Base-by-base conservation (phyloP, 768 basidiomycete genomes). In the Termitomyces titanicus region DNA sequence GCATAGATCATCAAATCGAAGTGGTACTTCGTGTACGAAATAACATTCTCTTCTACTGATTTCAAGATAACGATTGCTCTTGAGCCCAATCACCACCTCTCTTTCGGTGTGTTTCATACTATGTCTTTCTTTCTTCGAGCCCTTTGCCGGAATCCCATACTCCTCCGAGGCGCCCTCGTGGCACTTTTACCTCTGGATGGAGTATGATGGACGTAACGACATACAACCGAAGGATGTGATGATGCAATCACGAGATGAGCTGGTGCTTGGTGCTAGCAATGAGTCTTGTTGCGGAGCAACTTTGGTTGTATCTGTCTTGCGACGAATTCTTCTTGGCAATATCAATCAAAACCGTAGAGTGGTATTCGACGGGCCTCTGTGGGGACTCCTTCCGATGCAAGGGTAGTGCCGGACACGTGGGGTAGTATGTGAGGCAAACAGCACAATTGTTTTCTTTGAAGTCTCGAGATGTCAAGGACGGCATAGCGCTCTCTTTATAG, bases 381-480 rank as follows among this genome's bases (percentile, higher is more conserved):
- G 84, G 85, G 88, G 88, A 89, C 88, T 87, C 83, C 79, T 79
- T 78, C 85, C 80, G 75, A 72, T 81, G 88, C 85, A 71, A 89
- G 88, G 85, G 63, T 63, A 67, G 83, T 90, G 88, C 85, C 74
- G 82, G 85, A 77, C 71, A 60, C 53, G 64, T 72, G 79, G 86
- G 72, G 88, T 90, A 89, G 88, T 90, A 90, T 89, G 74, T 84
- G 87, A 76, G 84, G 88, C 86, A 68, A 57, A 90, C 84, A 89
- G 76, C 24, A 18, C 10, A 25, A n/a, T 37, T 13, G n/a, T 51
- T 61, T 24, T 25, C 7, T 22, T 10, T 40, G 12, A 45, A 24
- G 35, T 8, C 3, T 49, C 11, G 5, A 13, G 13, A 35, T 11
- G 34, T 35, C 15, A 15, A 3, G 13, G 11, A 35, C 3, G 12